Evolutionary conservation across 2,329 filamentous ascomycete genomes (phyloP), one percentile per base, ranked within the genome.

Genomic region (Diaporthe amygdali): DNA sequence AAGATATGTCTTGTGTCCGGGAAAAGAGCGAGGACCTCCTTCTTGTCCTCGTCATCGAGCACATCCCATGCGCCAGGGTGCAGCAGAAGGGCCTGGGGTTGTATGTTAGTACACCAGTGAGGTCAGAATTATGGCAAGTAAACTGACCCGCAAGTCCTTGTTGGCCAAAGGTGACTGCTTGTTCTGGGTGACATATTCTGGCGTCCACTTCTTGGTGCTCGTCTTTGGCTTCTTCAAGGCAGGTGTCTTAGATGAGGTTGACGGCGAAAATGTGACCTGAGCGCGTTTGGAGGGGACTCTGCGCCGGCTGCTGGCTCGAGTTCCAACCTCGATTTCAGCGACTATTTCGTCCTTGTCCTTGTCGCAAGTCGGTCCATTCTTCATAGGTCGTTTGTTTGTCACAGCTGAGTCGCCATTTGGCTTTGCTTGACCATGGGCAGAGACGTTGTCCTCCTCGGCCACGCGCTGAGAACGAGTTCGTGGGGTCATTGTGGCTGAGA

Each of bases 51-150:
- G 0, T 49, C 46, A 2, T 72, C 75, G 3, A 85, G 77, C 3
- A 79, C 61, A 25, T 81, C 77, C 84, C 84, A 85, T 3, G 82
- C 82, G 5, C 71, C 73, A 2, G 79, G 78, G 61, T 77, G 79
- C 61, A 81, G 80, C 2, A 85, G 74, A 0, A 84, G 77, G 4
- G 79, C 78, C 82, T 83, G 49, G 5, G 9, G 7, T 1, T 7
- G 8, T 44, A 32, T 5, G 68, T 76, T 34, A 74, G 74, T 9
- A 27, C 32, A 44, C n/a, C 3, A 27, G 27, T 37, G 14, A 17
- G 22, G 6, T 27, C 10, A 5, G 39, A 34, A 2, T 22, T 25
- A 12, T 37, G 5, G 39, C 71, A 52, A 22, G 25, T 22, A 39
- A 22, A 77, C 80, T 74, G 67, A 82, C 81, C 52, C 82, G 76